Base-by-base conservation (phyloP, 345 rosid species). In the Salix suchowensis region DNA sequence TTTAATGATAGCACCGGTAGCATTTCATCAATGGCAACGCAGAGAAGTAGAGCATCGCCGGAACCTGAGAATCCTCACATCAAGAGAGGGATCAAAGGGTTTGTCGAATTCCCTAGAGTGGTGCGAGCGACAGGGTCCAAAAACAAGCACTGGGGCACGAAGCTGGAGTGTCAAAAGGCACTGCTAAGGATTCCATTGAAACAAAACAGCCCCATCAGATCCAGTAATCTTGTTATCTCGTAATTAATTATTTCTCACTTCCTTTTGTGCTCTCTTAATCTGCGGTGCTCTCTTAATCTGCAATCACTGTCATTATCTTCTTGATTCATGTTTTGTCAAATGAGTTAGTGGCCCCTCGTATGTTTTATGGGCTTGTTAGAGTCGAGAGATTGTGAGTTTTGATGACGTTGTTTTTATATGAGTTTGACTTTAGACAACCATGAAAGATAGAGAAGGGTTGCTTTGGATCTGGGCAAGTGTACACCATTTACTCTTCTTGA, bases 1-100 rank as follows among this genome's bases (percentile, higher is more conserved):
- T 68, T 68, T 12, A 71, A 78, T 60, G 84, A 82, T 9, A 67
- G 71, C 26, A 21, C 58, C 4, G 23, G 81, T 52, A 68, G 68
- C 42, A 61, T 58, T 64, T 77, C 86, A 13, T 78, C 87, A 0
- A 55, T 55, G 65, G 74, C 64, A 32, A 62, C 61, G 40, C 87
- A 87, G 48, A 37, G 86, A 36, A 83, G 64, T n/a, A 58, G 79
- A 80, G 76, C 80, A 12, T 85, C 85, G 2, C 76, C 85, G n/a
- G 91, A 88, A 77, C 68, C 88, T 5, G 98, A 94, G 82, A 92
- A 94, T 85, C 97, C 91, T 13, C 97, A 94, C 54, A 91, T 90
- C 72, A 92, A 80, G 86, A 77, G 92, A 87, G 98, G 96, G 83
- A 94, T 92, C 68, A 89, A 87, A 84, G 98, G 97, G 77, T 90